These are phyloP conservation scores for Paecilomyces niveus DNA, from an alignment of 2,329 filamentous ascomycete species.

Conservation along the genomic window DNA sequence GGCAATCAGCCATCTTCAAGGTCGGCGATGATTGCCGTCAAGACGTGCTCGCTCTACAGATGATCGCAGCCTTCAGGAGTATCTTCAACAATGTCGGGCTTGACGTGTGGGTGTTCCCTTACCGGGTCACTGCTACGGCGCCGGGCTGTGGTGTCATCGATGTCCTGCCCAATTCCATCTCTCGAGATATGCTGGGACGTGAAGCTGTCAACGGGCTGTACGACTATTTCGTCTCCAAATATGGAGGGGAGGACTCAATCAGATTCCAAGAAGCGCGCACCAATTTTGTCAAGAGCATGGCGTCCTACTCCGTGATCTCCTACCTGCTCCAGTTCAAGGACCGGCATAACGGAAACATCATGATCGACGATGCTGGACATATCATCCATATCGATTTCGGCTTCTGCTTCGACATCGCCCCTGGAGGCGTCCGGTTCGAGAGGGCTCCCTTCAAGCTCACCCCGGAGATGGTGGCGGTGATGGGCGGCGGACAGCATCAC, in stretches of 20 bases:
- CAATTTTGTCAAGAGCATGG: constrained; percentile 99
- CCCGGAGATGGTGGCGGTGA: constrained; percentile 96
- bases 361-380: constrained; percentile 95
- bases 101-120: constrained; percentile 94
- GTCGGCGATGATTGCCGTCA: constrained; percentile 98
- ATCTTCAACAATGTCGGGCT: constrained; percentile 94
- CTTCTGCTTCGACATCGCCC: constrained; percentile 98
- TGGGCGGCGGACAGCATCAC: constrained; percentile 63
- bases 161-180: constrained; percentile 94
- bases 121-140: constrained; percentile 93
- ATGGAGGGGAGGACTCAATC: constrained; percentile 91
- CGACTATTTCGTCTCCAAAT: constrained; percentile 96
- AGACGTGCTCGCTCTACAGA: constrained; percentile 90
- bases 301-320: constrained; percentile 93
- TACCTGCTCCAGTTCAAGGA: constrained; percentile 99
- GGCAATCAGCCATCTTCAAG: constrained; percentile 99
- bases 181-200: constrained; percentile 94
- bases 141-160: constrained; percentile 98
- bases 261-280: constrained; percentile 89
- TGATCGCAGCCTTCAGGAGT: constrained; percentile 94
- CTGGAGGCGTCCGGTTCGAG: constrained; percentile 95
- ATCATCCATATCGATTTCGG: constrained; percentile 99
- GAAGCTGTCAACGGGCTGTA: constrained; percentile 97
- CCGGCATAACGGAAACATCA: constrained; percentile 98
- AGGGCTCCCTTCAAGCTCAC: constrained; percentile 98